Evolutionary conservation across 805 yeast genomes (phyloP), one percentile per base, ranked within the genome.

Genomic region (Candida ulmi): DNA sequence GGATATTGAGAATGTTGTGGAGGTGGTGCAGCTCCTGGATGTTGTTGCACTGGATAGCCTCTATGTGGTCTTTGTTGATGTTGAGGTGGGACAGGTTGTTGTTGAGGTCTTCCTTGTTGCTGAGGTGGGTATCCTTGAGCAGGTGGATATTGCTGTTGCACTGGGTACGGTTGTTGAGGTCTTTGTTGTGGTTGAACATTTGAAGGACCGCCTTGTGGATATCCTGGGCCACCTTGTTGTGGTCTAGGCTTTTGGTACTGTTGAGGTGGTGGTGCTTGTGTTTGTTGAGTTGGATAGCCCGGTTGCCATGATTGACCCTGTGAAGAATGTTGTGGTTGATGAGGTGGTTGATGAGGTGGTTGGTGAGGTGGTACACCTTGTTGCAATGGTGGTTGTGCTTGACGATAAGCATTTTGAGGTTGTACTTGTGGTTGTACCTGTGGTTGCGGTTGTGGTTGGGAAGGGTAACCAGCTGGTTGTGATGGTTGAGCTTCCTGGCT

Each of bases 191-290:
- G 24, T 21, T 12, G 16, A 13, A 12, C 7, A 11, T 30, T 11
- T 30, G 33, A 34, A 7, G 24, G 24, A 7, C 9, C 24, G 6
- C 9, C 24, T 21, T 21, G 24, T 21, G 24, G 24, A 21, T 21
- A 21, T 21, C 24, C 24, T 21, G 24, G 24, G 6, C 24, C 24
- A 21, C 21, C 24, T 17, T 27, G 23, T 9, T 24, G 30, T 17
- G 21, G 33, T 7, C 30, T 21, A 26, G 41, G 52, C 17, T 46
- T 45, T 34, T 41, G 48, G 18, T 27, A 42, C 15, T 17, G 37
- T 21, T 21, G 16, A 30, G 35, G 12, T 19, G 30, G 8, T 16
- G 11, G 8, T 27, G 21, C 17, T 16, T n/a, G n/a, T n/a, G n/a
- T n/a, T n/a, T 21, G 24, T 9, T 21, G 24, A 6, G 9, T 9